A percentile compares a stretch with the other conserved stretches of the same genome.
Conservation (phyloP, 148 eudicot genomes). For the Rhododendron simsii region DNA sequence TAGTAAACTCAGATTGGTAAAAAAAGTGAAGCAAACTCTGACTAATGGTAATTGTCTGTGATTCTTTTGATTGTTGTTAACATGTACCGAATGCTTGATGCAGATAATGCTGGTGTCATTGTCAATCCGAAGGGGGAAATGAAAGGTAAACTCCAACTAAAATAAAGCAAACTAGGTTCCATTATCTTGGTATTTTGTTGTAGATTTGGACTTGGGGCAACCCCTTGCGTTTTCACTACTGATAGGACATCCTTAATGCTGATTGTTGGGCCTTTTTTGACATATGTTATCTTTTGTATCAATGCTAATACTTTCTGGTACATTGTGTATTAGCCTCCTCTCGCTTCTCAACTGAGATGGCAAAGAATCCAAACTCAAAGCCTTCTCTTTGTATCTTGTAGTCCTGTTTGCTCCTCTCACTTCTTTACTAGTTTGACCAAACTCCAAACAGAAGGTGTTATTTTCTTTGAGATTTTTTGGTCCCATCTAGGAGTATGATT, state of each 20-base stretch:
- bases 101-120: constrained; percentile 50
- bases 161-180: background rate
- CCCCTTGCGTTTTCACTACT: background rate
- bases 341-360: background rate
- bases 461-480: background rate
- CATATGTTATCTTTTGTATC: background rate
- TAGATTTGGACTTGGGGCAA: background rate
- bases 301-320: background rate
- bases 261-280: background rate
- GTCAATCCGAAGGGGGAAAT: constrained; percentile 32
- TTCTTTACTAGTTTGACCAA: background rate
- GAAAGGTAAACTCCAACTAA: background rate
- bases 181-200: background rate
- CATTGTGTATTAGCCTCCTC: background rate
- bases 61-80: background rate
- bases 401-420: background rate
- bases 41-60: background rate
- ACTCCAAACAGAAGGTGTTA: background rate
- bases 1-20: background rate
- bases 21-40: background rate
- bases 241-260: background rate
- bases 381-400: background rate
- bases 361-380: background rate
- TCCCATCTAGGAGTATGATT: background rate
- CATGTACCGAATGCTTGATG: background rate